phyloP scores from a whole-genome alignment of 495 filamentous ascomycete species.

The Aspergillus campestris region DNA sequence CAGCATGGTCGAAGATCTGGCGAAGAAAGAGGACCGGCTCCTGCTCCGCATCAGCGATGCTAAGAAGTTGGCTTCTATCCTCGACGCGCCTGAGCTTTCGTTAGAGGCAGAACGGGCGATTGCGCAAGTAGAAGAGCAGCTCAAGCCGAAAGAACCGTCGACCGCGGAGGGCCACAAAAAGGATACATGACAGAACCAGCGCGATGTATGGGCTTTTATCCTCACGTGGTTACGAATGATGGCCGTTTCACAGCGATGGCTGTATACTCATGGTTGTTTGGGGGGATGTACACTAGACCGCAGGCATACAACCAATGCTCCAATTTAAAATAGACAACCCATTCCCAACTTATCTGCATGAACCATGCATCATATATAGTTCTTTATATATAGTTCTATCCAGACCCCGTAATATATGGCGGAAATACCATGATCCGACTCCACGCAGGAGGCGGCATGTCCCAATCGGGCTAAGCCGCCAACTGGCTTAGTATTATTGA shows the following conservation, averaged over 20 bases:
- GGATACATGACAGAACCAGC: slow-evolving; percentile 9
- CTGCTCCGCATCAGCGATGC: slow-evolving; percentile 50
- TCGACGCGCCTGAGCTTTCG: slow-evolving; percentile 75
- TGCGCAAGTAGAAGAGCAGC: slow-evolving; percentile 68
- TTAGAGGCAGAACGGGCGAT: slow-evolving; percentile 87
- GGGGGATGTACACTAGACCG: too few species aligned
- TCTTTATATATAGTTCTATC: too few species aligned
- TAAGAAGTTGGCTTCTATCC: slow-evolving; percentile 54
- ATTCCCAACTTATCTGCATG: too few species aligned
- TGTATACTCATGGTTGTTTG: too few species aligned
- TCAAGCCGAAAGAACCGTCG: slow-evolving; percentile 43
- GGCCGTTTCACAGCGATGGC: background rate
- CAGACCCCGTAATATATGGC: background rate
- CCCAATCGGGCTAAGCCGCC: too few species aligned
- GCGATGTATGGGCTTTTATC: background rate
- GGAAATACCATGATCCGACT: slow-evolving; percentile 21
- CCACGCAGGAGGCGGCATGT: slow-evolving; percentile 5
- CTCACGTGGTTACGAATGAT: background rate
- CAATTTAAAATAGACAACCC: too few species aligned
- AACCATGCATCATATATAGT: too few species aligned
- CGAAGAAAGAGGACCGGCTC: slow-evolving; percentile 47
- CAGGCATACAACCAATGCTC: too few species aligned
- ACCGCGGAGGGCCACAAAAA: slow-evolving; percentile 23
- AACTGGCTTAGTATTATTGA: too few species aligned
- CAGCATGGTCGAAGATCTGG: slow-evolving; percentile 32